Evolutionary conservation across 306 rosid genomes (phyloP).

Genomic region (Cicer yamashitae): DNA sequence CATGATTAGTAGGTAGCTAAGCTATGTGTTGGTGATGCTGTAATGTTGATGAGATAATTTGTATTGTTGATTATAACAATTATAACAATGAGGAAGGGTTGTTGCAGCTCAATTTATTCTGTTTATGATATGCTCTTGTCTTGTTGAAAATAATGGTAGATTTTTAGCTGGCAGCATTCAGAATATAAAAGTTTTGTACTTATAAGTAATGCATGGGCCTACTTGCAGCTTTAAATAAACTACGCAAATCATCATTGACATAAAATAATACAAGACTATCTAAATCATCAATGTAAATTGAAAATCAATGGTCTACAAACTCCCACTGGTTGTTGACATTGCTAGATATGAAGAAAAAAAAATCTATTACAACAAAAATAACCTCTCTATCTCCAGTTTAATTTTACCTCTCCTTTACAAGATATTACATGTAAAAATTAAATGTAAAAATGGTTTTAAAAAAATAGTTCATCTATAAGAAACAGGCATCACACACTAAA

Average conservation of each 20-base stretch:
- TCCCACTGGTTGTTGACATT: conserved; percentile 11
- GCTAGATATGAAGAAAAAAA: background rate
- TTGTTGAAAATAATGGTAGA: background rate
- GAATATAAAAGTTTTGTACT: background rate
- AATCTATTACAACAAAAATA: conserved; percentile 42
- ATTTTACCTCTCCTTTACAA: conserved; percentile 47
- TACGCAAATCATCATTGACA: background rate
- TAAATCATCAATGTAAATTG: background rate
- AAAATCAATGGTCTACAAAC: conserved; percentile 5
- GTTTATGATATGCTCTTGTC: background rate
- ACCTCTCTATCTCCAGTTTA: conserved; percentile 15
- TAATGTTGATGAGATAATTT: background rate
- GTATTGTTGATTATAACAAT: background rate
- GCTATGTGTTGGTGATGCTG: background rate
- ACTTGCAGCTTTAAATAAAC: conserved; percentile 18
- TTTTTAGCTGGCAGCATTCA: background rate
- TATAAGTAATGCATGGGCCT: conserved; percentile 9
- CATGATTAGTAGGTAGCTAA: background rate
- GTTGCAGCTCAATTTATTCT: background rate
- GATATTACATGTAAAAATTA: conserved; percentile 50
- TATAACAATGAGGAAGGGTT: background rate
- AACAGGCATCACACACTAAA: conserved; percentile 30
- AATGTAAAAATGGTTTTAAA: conserved; percentile 43
- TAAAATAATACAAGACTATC: background rate
- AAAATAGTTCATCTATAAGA: conserved; percentile 20